These are phyloP conservation scores for Fistulinella cinereoalba DNA, from an alignment of 1,284 basidiomycete species.

Conservation along the genomic window DNA sequence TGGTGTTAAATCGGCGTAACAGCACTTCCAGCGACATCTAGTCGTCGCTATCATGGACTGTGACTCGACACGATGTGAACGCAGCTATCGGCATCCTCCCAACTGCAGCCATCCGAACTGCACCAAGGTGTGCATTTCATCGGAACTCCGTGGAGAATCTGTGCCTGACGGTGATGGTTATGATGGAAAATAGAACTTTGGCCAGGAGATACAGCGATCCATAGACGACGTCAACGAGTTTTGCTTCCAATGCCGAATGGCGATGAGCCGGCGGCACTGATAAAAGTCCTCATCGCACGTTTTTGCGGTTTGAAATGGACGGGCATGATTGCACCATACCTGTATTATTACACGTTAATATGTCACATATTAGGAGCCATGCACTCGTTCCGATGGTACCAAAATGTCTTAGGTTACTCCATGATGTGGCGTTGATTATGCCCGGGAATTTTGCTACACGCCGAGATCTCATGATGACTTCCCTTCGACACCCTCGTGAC, in stretches of 20 bases:
- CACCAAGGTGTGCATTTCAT: constrained; percentile 43
- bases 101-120: constrained; percentile 51
- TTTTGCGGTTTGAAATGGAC: constrained; percentile 7
- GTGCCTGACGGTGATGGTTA: constrained; percentile 10
- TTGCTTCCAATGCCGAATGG: constrained; percentile 52
- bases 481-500: constrained; percentile 1
- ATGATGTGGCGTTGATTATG: not conserved
- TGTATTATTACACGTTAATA: constrained; percentile 26
- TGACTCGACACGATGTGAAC: constrained; percentile 56
- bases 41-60: constrained; percentile 70
- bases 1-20: constrained; percentile 6
- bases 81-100: constrained; percentile 57
- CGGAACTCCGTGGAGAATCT: constrained; percentile 8
- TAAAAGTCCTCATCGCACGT: not conserved
- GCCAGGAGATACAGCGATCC: constrained; percentile 52
- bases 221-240: constrained; percentile 56
- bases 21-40: constrained; percentile 74
- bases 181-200: constrained; percentile 45
- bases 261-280: constrained; percentile 36
- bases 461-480: constrained; percentile 1
- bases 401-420: not conserved
- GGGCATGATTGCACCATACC: constrained; percentile 28
- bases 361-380: constrained; percentile 6
- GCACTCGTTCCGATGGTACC: constrained; percentile 6
- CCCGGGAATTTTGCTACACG: not conserved